Percentiles rank a stretch among this genome's conserved stretches.
These are phyloP conservation scores for Bretziella fagacearum DNA, from an alignment of 2,329 filamentous ascomycete species.

Conservation along the genomic window DNA sequence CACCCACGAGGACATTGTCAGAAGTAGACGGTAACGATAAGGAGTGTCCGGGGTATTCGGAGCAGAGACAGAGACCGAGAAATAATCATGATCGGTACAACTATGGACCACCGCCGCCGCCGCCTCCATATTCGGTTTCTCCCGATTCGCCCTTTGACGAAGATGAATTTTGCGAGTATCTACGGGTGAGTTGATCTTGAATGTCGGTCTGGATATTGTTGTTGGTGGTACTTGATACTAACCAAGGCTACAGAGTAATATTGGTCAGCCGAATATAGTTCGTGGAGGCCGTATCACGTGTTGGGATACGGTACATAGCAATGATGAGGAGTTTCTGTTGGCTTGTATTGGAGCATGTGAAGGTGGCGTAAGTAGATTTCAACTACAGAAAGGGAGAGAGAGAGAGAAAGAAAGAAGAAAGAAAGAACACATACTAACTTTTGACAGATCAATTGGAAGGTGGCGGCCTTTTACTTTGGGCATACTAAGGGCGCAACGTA, in stretches of 20 bases:
- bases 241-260: neutral
- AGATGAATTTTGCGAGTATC: constrained; percentile 1
- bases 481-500: constrained; percentile 48
- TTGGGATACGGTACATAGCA: constrained; percentile 12
- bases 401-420: too few relatives aligned
- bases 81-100: neutral
- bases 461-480: constrained; percentile 14
- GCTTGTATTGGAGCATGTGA: constrained; percentile 13
- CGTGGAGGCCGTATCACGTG: constrained; percentile 13
- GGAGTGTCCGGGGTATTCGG: too few relatives aligned
- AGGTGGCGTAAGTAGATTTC: constrained; percentile 10
- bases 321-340: constrained; percentile 13
- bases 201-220: neutral
- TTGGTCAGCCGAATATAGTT: neutral
- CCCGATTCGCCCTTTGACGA: neutral
- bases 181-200: neutral
- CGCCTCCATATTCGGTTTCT: neutral
- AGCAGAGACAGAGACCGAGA: too few relatives aligned
- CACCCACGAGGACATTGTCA: too few relatives aligned
- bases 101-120: neutral
- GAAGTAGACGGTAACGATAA: too few relatives aligned
- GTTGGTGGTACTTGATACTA: neutral
- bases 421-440: too few relatives aligned
- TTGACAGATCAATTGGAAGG: constrained; percentile 43
- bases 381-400: too few relatives aligned